Evolutionary conservation across 2,329 filamentous ascomycete genomes (phyloP).

Genomic region (Sporothrix globosa): DNA sequence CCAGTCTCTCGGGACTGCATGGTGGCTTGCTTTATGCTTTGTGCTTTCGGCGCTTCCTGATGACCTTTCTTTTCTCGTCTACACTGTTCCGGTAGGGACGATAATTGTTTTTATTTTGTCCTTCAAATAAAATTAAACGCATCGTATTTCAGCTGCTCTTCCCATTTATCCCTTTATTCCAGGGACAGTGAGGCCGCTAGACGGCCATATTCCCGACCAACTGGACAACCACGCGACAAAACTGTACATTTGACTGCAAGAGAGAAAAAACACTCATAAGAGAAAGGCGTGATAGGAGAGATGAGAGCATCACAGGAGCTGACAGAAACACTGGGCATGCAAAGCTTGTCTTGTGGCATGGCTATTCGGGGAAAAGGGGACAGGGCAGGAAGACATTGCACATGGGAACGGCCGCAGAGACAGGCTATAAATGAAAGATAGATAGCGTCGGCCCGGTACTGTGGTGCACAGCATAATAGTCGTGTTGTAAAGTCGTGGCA

Average conservation of each 20-base stretch:
- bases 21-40: conserved; percentile 2
- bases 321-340: neutral
- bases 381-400: no score
- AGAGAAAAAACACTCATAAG: neutral
- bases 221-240: neutral
- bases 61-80: neutral
- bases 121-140: no score
- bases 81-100: neutral
- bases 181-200: neutral
- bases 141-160: no score
- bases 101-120: neutral
- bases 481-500: no score
- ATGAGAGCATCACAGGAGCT: neutral
- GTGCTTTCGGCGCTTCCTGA: neutral
- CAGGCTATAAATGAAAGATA: neutral
- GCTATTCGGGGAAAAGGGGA: neutral
- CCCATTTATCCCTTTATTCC: neutral
- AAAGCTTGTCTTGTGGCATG: neutral
- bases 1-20: conserved; percentile 18
- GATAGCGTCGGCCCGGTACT: neutral
- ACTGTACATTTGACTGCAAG: no score
- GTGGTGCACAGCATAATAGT: neutral
- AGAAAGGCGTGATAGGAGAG: neutral
- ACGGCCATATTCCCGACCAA: neutral
- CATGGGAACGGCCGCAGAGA: neutral